A percentile compares a stretch with the other conserved stretches of the same genome.
phyloP scores from a whole-genome alignment of 768 basidiomycete genomes.

The Heimioporus sp. region DNA sequence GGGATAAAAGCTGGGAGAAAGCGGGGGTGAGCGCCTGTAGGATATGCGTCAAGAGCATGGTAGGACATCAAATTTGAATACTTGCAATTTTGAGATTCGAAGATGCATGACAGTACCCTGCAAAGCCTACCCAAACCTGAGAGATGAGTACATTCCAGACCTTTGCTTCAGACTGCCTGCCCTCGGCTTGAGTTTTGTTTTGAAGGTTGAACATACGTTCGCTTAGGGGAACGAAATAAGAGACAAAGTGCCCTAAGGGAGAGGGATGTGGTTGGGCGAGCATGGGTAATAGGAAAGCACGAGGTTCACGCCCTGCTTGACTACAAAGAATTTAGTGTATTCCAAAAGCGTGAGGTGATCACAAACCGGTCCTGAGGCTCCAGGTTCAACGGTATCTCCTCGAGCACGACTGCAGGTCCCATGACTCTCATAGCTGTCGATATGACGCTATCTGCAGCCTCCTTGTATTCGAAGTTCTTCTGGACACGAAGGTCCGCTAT shows the following conservation, averaged over 20 bases:
- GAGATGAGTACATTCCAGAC: constrained; percentile 93
- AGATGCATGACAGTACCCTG: constrained; percentile 85
- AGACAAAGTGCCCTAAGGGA: constrained; percentile 79
- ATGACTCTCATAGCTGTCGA: constrained; percentile 80
- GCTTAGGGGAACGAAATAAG: constrained; percentile 90
- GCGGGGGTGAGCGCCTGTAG: constrained; percentile 65
- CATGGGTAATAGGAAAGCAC: constrained; percentile 89
- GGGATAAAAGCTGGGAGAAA: constrained; percentile 89
- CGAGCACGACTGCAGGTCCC: constrained; percentile 79
- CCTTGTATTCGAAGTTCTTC: constrained; percentile 89
- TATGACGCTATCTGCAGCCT: constrained; percentile 77
- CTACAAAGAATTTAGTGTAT: constrained; percentile 36
- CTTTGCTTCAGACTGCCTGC: constrained; percentile 81
- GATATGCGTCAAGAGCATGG: background rate
- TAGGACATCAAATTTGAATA: background rate
- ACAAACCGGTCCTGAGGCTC: constrained; percentile 76
- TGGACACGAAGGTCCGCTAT: constrained; percentile 73
- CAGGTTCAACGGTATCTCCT: constrained; percentile 79
- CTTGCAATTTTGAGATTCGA: constrained; percentile 70
- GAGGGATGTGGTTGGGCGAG: constrained; percentile 80
- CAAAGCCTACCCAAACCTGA: constrained; percentile 91
- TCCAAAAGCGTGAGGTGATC: background rate
- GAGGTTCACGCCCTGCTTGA: constrained; percentile 72
- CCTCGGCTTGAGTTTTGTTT: constrained; percentile 71
- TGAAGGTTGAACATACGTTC: constrained; percentile 91